phyloP scores from a whole-genome alignment of 306 rosid species.

The Datisca glomerata region DNA sequence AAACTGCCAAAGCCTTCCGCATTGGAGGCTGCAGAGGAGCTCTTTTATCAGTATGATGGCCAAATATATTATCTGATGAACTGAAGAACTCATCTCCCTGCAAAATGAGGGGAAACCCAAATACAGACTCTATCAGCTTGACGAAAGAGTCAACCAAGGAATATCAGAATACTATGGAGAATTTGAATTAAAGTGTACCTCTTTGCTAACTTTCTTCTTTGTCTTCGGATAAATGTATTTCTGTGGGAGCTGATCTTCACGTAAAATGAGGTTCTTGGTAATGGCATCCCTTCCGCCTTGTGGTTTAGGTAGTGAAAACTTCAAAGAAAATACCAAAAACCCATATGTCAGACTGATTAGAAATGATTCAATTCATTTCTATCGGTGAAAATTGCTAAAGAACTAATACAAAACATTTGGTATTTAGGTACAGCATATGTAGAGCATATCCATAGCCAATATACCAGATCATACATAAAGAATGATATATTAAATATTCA shows the following conservation, averaged over 20 bases:
- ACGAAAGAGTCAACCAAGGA: too few species aligned
- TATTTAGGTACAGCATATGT: too few species aligned
- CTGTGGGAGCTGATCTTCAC: constrained; percentile 96
- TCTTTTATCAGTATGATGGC: constrained; percentile 63
- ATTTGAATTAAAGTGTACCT: constrained; percentile 24
- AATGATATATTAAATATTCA: too few species aligned
- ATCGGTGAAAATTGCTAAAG: neutral
- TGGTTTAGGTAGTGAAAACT: constrained; percentile 87
- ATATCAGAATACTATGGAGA: neutral
- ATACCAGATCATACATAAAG: too few species aligned
- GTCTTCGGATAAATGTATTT: constrained; percentile 71
- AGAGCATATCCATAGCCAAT: too few species aligned
- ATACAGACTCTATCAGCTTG: too few species aligned
- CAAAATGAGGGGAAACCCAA: too few species aligned
- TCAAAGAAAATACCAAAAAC: constrained; percentile 26
- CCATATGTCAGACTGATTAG: too few species aligned
- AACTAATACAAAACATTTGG: neutral
- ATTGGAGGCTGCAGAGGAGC: constrained; percentile 80
- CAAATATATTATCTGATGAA: constrained; percentile 34
- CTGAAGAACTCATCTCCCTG: constrained; percentile 61
- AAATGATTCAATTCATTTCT: neutral
- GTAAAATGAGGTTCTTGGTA: constrained; percentile 68
- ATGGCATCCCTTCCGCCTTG: constrained; percentile 85
- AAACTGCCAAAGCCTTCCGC: constrained; percentile 64
- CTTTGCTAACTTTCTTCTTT: constrained; percentile 61